Percentiles rank a stretch among this genome's conserved stretches.
Evolutionary conservation across 306 rosid genomes (phyloP).

Genomic region (Sechiopsis laciniata): DNA sequence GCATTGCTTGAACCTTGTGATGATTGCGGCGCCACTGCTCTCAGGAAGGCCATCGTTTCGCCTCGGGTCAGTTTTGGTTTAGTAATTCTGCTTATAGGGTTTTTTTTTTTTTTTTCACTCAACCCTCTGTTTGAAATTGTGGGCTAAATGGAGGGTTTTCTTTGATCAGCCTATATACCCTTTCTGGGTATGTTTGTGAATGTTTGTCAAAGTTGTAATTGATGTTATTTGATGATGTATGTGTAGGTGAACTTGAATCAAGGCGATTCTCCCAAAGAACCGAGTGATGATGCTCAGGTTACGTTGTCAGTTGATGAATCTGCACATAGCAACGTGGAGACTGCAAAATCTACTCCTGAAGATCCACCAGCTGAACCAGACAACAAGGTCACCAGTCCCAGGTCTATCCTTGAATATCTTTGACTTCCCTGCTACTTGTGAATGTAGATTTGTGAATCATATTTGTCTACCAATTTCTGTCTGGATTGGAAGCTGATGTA

Average conservation of each 20-base stretch:
- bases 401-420: conserved; percentile 31
- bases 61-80: conserved; percentile 19
- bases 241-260: conserved; percentile 43
- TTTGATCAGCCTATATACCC: neutral
- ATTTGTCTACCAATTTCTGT: no score
- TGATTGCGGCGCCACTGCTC: conserved; percentile 51
- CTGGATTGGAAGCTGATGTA: no score
- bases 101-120: no score
- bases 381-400: conserved; percentile 43
- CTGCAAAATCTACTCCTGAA: conserved; percentile 38
- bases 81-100: no score
- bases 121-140: neutral
- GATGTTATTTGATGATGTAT: conserved; percentile 1
- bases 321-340: conserved; percentile 36
- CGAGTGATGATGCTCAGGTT: conserved; percentile 43
- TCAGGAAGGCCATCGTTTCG: conserved; percentile 36
- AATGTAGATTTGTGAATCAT: no score
- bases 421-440: neutral
- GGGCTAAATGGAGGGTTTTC: neutral
- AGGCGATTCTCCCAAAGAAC: conserved; percentile 40
- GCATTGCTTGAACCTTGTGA: conserved; percentile 80
- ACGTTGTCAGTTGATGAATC: conserved; percentile 41
- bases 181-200: neutral
- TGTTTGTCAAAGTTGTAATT: neutral
- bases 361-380: conserved; percentile 45